Evolutionary conservation across 1,284 basidiomycete species (phyloP).

Genomic region (Lignosus rhinocerotis): DNA sequence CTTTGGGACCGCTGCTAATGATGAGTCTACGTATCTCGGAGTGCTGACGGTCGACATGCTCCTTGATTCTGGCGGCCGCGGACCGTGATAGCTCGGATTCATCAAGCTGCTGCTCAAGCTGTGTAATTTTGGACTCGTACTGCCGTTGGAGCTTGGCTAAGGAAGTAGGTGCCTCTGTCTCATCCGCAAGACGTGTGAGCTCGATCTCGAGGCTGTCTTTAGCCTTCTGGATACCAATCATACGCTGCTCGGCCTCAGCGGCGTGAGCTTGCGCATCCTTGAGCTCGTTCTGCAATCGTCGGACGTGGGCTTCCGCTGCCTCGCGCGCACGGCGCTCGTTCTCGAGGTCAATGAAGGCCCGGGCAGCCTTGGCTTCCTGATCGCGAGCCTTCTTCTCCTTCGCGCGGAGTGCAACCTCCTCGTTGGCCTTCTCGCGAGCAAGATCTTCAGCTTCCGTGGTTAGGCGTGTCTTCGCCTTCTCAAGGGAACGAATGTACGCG

Average conservation of each 20-base stretch:
- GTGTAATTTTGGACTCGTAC: conserved; percentile 64
- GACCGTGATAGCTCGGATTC: conserved; percentile 53
- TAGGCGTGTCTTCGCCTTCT: conserved; percentile 78
- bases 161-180: conserved; percentile 54
- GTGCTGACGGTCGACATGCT: conserved; percentile 68
- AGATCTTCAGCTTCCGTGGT: conserved; percentile 87
- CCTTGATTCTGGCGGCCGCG: conserved; percentile 57
- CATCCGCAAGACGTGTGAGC: conserved; percentile 65
- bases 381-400: conserved; percentile 66
- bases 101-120: conserved; percentile 65
- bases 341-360: conserved; percentile 61
- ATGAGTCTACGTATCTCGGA: conserved; percentile 69
- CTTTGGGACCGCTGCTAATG: conserved; percentile 55
- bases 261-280: conserved; percentile 52
- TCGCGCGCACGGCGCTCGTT: conserved; percentile 66
- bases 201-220: conserved; percentile 72
- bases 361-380: conserved; percentile 59
- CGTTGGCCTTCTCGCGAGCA: conserved; percentile 72
- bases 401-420: conserved; percentile 64
- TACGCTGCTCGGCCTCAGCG: conserved; percentile 53
- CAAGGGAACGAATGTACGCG: conserved; percentile 80
- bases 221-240: conserved; percentile 54
- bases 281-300: conserved; percentile 61
- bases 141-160: conserved; percentile 62
- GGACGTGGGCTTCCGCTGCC: conserved; percentile 58